Conservation (phyloP, 805 yeast genomes). For the Yamadazyma philogaea region DNA sequence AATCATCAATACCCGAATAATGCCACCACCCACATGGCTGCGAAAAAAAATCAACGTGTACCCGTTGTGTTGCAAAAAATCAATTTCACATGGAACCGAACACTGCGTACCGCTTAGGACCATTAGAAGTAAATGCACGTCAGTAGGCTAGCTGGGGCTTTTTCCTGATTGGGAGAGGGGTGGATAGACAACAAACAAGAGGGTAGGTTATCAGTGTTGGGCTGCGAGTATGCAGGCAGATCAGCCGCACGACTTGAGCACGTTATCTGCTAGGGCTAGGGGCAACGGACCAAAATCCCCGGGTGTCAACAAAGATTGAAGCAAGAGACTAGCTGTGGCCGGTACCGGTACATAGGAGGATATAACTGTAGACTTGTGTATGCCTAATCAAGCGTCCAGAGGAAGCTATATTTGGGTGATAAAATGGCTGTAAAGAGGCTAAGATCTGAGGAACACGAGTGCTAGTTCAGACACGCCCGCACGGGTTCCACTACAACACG, state of each 20-base stretch:
- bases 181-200: neutral
- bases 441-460: slow-evolving; percentile 1
- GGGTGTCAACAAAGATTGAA: neutral
- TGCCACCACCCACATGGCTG: slow-evolving; percentile 10
- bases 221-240: neutral
- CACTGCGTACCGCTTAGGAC: neutral
- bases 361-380: no score
- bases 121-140: neutral
- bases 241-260: neutral
- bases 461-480: slow-evolving; percentile 6
- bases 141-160: neutral
- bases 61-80: neutral
- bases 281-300: neutral
- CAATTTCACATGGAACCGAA: neutral
- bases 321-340: neutral
- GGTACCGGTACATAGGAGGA: no score
- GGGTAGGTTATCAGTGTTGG: slow-evolving; percentile 3
- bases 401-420: no score
- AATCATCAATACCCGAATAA: neutral
- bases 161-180: neutral
- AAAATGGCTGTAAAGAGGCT: slow-evolving; percentile 2
- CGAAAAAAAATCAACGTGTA: slow-evolving; percentile 7
- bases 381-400: no score
- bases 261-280: neutral
- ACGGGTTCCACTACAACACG: neutral